A percentile compares a stretch with the other conserved stretches of the same genome.
phyloP scores from a whole-genome alignment of 169 alveolate species.

The Theileria orientalis region DNA sequence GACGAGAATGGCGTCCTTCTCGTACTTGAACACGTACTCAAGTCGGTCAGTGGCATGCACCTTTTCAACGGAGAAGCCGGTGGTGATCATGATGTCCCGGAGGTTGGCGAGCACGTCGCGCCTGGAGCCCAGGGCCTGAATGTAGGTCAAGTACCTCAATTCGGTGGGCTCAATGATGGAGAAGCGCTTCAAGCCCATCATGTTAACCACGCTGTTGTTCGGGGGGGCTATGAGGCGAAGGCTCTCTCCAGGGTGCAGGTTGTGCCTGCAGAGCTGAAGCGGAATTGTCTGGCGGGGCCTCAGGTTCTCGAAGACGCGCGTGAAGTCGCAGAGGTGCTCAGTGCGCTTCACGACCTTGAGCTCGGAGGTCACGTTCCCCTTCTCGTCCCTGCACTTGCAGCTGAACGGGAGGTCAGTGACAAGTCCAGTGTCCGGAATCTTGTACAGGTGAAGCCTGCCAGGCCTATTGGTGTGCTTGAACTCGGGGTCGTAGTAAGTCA shows the following conservation, averaged over 20 bases:
- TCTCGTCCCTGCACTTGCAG: slow-evolving; percentile 33
- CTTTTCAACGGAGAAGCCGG: background rate
- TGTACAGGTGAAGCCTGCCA: slow-evolving; percentile 10
- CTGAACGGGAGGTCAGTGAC: background rate
- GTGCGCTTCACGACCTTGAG: background rate
- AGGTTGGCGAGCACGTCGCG: background rate
- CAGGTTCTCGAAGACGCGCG: background rate
- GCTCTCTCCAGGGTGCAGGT: slow-evolving; percentile 14
- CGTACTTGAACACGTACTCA: background rate
- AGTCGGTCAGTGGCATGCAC: background rate
- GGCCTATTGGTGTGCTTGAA: background rate
- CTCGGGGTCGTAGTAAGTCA: slow-evolving; percentile 7
- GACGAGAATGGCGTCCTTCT: slow-evolving; percentile 25
- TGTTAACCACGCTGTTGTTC: background rate
- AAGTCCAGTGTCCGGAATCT: slow-evolving; percentile 19
- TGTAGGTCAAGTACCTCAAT: background rate
- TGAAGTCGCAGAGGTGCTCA: slow-evolving; percentile 6
- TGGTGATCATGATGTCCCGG: background rate
- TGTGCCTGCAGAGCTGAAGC: background rate
- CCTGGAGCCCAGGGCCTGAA: background rate
- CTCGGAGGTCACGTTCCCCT: background rate
- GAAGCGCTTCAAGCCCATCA: no score
- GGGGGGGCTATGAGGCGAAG: background rate
- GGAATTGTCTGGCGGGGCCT: background rate
- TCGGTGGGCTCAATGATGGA: background rate